Evolutionary conservation across 805 yeast genomes (phyloP), one percentile per base, ranked within the genome.

Genomic region (Kazachstania viticola): DNA sequence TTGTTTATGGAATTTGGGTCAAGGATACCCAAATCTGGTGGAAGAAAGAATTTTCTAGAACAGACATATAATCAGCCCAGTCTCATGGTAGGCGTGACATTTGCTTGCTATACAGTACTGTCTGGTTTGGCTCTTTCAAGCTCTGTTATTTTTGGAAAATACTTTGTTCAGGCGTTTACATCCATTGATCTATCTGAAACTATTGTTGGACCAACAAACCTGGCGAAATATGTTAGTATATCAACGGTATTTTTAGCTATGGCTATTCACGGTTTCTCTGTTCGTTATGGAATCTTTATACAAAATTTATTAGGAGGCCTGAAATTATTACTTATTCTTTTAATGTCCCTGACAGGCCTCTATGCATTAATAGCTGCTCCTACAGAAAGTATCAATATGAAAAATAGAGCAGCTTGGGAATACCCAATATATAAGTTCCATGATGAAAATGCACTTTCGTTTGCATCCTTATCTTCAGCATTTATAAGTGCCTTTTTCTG

Each of bases 11-110:
- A 80, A 46, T 53, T 79, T 35, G 91, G 88, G 0, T 68, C 79
- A 7, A 62, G 77, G 46, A 61, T 79, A 8, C 85, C 88, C 0
- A 60, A 79, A 42, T 74, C 77, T 37, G 91, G 93, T 3, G 93
- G 88, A 0, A 69, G 76, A 25, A 80, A 80, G 46, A 75, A 73
- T 14, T 80, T 80, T 39, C 51, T 80, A 35, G 88, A 79, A 46
- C 71, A 67, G 39, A 71, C 78, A 14, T 80, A 74, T 48, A 65
- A 67, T 30, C 68, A 56, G 37, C 93, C 91, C 1, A 61, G 56
- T 31, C 59, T 72, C 59, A 48, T 75, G 46, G 62, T 68, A 27
- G 65, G 72, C 28, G 75, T 71, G 13, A 58, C 69, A 3, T 65
- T 68, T 36, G 62, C 67, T 30, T 40, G 70, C 1, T 71, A 62